Conservation (phyloP, 495 filamentous ascomycete species). For the Stereocaulon alpinum region DNA sequence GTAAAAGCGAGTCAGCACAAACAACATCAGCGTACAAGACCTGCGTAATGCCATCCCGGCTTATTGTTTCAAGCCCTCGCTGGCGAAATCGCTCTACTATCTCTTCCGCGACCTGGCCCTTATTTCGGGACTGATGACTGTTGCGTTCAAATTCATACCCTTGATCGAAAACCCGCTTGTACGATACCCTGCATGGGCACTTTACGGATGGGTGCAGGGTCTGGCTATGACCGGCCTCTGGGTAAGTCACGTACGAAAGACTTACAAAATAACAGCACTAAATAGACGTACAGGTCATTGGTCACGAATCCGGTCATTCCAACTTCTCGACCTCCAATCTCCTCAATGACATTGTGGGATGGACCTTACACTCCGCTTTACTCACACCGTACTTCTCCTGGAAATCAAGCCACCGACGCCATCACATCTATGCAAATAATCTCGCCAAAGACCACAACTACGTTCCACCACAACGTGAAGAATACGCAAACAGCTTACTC, state of each 20-base stretch:
- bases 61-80: conserved; percentile 70
- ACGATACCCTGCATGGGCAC: conserved; percentile 49
- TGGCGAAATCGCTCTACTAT: conserved; percentile 49
- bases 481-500: conserved; percentile 25
- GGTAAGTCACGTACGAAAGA: conserved; percentile 33
- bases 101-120: conserved; percentile 55
- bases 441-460: conserved; percentile 51
- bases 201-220: conserved; percentile 65
- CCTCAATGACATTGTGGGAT: conserved; percentile 58
- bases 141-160: conserved; percentile 29
- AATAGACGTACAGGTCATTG: conserved; percentile 31
- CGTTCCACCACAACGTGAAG: conserved; percentile 40
- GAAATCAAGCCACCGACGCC: conserved; percentile 64
- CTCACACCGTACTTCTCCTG: conserved; percentile 67
- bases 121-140: neutral
- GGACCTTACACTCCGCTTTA: conserved; percentile 53
- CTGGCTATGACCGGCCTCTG: conserved; percentile 71
- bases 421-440: conserved; percentile 56
- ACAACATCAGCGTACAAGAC: too few relatives aligned
- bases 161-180: conserved; percentile 44
- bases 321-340: conserved; percentile 52
- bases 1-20: too few relatives aligned
- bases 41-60: conserved; percentile 52
- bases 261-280: neutral
- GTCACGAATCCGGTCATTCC: conserved; percentile 79